Evolutionary conservation across 2,329 filamentous ascomycete genomes (phyloP), one percentile per base, ranked within the genome.

Genomic region (Rhinocladiella mackenziei): DNA sequence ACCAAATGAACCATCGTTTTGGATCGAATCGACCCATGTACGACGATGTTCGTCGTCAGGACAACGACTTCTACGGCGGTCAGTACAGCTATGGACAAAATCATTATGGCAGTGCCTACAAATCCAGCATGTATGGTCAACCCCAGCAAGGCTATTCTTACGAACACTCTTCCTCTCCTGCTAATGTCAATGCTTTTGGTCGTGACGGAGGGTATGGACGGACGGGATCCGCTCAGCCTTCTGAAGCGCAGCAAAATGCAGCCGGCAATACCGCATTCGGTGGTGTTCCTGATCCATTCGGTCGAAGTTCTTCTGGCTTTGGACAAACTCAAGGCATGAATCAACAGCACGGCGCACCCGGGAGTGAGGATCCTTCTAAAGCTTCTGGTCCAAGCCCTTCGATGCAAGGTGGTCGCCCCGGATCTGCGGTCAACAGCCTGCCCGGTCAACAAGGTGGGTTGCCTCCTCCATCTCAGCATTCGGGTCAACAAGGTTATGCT

Each of bases 131-230:
- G 75, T 83, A 83, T 57, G 77, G 72, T 22, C 79, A 80, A 56
- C 77, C 78, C 29, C 72, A 76, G 54, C 77, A 80, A 55, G 72
- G 67, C 43, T 84, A 82, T 60, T 76, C 77, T 6, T 81, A 78
- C 56, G 81, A 84, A 32, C 77, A 84, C 60, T 75, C 77, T 2
- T 77, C 80, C 11, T 81, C 80, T 15, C 80, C 81, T 8, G 80
- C 77, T 23, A 81, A 78, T 50, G 72, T 72, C 15, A 73, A 70
- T 35, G 62, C 56, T 41, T 71, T 70, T 55, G 65, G 64, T 53
- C 75, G 77, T 36, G 71, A 81, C 33, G 73, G 75, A 22, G 75
- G 78, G 28, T 83, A 82, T 56, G 75, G 74, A 45, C 76, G 80
- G 40, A 71, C 77, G 29, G 77, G 76, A 50, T 78, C 77, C 13